phyloP scores from a whole-genome alignment of 176 grass and related monocot species.

The Musa schizocarpa region DNA sequence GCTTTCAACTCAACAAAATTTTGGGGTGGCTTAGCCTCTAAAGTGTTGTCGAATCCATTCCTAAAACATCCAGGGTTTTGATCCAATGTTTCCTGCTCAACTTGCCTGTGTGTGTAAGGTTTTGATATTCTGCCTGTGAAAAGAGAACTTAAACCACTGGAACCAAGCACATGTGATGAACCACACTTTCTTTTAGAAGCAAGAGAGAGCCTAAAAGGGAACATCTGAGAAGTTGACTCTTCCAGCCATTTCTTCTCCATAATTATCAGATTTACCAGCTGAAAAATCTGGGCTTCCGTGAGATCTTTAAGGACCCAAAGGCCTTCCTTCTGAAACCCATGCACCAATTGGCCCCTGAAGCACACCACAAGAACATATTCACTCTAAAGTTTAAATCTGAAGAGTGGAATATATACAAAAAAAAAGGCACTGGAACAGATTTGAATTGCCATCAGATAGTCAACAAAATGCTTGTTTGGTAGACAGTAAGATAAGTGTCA shows the following conservation, averaged over 20 bases:
- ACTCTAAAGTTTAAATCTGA: background rate
- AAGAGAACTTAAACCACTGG: constrained; percentile 28
- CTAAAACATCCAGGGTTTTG: background rate
- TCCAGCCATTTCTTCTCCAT: constrained; percentile 72
- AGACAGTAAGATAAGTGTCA: background rate
- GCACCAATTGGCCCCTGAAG: constrained; percentile 33
- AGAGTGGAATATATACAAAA: background rate
- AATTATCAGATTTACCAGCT: constrained; percentile 45
- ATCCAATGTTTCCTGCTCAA: constrained; percentile 17
- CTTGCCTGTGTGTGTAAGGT: background rate
- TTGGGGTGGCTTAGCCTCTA: background rate
- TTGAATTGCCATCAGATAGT: background rate
- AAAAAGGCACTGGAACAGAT: background rate
- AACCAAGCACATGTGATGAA: constrained; percentile 22
- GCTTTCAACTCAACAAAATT: constrained; percentile 10
- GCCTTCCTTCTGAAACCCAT: constrained; percentile 32
- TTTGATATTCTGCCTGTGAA: background rate
- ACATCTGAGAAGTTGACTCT: constrained; percentile 34
- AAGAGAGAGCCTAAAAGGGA: constrained; percentile 48
- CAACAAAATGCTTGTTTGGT: background rate
- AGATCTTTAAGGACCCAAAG: constrained; percentile 43
- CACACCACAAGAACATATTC: background rate
- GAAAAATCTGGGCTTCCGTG: constrained; percentile 31
- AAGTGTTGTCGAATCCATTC: background rate
- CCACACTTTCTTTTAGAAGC: constrained; percentile 31